Base-by-base conservation (phyloP, 163 green algal genomes). In the Prototheca wickerhamii region DNA sequence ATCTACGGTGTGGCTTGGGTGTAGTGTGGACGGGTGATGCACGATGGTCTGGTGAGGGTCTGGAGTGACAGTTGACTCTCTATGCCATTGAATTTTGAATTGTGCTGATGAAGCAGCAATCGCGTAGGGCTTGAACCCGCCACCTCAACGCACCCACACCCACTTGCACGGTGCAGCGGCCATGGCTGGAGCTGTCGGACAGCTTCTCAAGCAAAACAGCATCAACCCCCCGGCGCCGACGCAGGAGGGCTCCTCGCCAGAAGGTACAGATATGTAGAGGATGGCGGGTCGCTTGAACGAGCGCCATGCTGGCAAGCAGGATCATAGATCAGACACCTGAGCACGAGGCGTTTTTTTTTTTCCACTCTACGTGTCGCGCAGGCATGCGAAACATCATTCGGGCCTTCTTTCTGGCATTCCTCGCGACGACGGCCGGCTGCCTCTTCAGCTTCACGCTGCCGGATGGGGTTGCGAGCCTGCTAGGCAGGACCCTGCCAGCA, bases 391-490 rank as follows among this genome's bases (percentile, higher is more conserved):
- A 86, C 58, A 69, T 86, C 30, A 15, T 79, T 25, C 67, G 80
- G 37, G 77, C 71, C n/a, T 63, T 64, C 43, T 56, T 79, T 26
- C 53, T 86, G 32, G 77, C 74, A 25, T 66, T 83, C 51, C 37
- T 83, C 40, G 77, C 77, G 28, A 86, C 77, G 32, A 85, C 82
- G 43, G 40, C 56, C 34, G 80, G 80, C 35, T 80, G 72, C 67
- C 60, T 77, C 30, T 25, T 81, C 31, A 64, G 73, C 52, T 83
- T 72, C 75, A 82, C 77, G 1, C 21, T 76, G 23, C 80, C 80
- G 30, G 80, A 85, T 33, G 43, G 51, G 17, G 62, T 81, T 29
- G 66, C 66, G 4, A 57, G 53, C 3, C n/a, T 58, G 18, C 42
- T 82, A 4, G 68, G 71, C 44, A 52, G 50, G 46, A 30, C 69